These are phyloP conservation scores for Penicillium sp. DNA, from an alignment of 2,329 filamentous ascomycete species.

Conservation along the genomic window DNA sequence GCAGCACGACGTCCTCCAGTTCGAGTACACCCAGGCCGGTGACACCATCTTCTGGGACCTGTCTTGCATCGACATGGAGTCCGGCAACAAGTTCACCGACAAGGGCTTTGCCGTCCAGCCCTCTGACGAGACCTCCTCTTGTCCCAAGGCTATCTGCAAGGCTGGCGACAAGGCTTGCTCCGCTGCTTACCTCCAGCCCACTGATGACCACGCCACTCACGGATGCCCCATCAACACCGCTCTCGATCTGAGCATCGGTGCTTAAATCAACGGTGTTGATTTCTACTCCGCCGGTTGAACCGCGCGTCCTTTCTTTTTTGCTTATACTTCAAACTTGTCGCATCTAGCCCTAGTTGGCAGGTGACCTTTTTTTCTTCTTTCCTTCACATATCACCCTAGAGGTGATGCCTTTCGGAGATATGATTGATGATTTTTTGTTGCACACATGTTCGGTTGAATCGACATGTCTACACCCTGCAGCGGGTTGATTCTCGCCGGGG, in stretches of 20 bases:
- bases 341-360: constrained; percentile 3
- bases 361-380: constrained; percentile 1
- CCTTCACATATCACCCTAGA: background rate
- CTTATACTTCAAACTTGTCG: constrained; percentile 1
- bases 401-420: constrained; percentile 3
- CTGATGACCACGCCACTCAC: constrained; percentile 45
- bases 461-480: constrained; percentile 6
- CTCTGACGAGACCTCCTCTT: constrained; percentile 28
- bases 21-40: constrained; percentile 39
- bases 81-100: constrained; percentile 35
- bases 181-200: constrained; percentile 43
- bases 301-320: constrained; percentile 22
- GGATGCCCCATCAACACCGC: constrained; percentile 39
- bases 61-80: constrained; percentile 40
- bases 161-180: constrained; percentile 39
- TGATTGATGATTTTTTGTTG: constrained; percentile 10
- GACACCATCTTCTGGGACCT: constrained; percentile 43
- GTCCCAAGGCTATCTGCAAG: constrained; percentile 38
- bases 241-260: constrained; percentile 38
- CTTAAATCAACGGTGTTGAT: constrained; percentile 7
- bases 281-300: constrained; percentile 24
- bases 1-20: constrained; percentile 44
- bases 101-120: constrained; percentile 39
- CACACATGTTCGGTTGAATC: constrained; percentile 12
- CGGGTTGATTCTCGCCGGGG: constrained; percentile 7